Evolutionary conservation across 306 rosid species (phyloP).

Genomic region (Inga laurina): DNA sequence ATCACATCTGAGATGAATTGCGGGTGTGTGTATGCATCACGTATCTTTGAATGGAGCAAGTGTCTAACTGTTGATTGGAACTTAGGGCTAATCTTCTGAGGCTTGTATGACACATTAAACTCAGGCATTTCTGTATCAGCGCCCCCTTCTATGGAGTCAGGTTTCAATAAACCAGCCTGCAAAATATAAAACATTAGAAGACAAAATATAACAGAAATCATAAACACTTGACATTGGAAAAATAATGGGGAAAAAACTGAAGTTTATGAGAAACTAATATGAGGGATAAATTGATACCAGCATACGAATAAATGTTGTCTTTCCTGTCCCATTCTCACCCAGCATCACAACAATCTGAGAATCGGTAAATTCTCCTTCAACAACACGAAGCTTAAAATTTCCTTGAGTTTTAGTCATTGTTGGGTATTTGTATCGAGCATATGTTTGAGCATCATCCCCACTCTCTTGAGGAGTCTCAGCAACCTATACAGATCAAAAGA

Average conservation of each 20-base stretch:
- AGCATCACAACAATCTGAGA: slow-evolving; percentile 98
- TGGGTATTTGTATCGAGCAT: slow-evolving; percentile 93
- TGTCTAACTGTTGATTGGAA: slow-evolving; percentile 75
- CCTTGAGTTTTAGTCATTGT: slow-evolving; percentile 94
- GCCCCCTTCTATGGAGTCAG: slow-evolving; percentile 70
- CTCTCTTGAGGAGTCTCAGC: slow-evolving; percentile 99
- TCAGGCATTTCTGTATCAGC: slow-evolving; percentile 85
- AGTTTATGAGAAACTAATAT: slow-evolving; percentile 16
- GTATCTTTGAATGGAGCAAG: slow-evolving; percentile 80
- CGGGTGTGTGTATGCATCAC: slow-evolving; percentile 89
- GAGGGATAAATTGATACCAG: slow-evolving; percentile 64
- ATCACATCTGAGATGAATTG: slow-evolving; percentile 95
- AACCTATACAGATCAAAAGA: slow-evolving; percentile 59
- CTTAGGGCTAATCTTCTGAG: slow-evolving; percentile 96
- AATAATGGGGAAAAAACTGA: not conserved
- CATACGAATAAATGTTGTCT: slow-evolving; percentile 97
- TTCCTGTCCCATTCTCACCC: slow-evolving; percentile 99
- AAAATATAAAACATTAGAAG: slow-evolving; percentile 22
- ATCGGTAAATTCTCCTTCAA: slow-evolving; percentile 96
- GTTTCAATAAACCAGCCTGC: slow-evolving; percentile 98
- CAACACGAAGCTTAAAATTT: slow-evolving; percentile 74
- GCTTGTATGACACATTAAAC: slow-evolving; percentile 97
- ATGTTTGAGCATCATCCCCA: slow-evolving; percentile 86
- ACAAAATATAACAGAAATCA: not conserved
- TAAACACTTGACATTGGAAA: not conserved